Base-by-base conservation (phyloP, 2,329 filamentous ascomycete species). In the Colletotrichum camelliae region DNA sequence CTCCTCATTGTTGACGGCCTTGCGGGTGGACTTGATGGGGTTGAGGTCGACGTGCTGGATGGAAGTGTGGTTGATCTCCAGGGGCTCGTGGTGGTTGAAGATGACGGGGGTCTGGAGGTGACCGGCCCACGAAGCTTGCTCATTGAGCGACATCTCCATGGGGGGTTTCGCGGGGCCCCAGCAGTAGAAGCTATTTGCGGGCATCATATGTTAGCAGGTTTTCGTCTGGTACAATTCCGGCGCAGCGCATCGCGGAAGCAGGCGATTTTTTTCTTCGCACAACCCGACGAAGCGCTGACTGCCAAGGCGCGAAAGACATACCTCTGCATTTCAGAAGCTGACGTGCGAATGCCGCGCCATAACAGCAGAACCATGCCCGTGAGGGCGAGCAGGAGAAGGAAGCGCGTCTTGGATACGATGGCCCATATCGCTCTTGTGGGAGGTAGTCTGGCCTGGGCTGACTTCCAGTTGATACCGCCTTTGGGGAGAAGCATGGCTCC, bases 121-220 rank as follows among this genome's bases (percentile, higher is more conserved):
- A 74, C 92, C 93, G 79, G 94, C 94, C 97, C 97, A 99, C 78
- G 95, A 91, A 77, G 93, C 93, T 84, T 96, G 94, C 83, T 99
- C 97, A 83, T 98, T 98, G 72, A 94, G 88, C 57, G 94, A 92
- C 95, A 99, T 98, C 78, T 97, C 93, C 93, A 98, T 97, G 69
- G 97, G 97, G n/a, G 97, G 92, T 88, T 97, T 98, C 29, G 94
- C 92, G 16, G 97, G 96, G 15, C 97, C 97, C 91, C 96, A 98
- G 88, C 97, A 99, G 87, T 98, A 98, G 86, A 98, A 98, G 86
- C 96, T 98, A 60, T 64, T 27, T 39, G 12, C 31, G 58, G n/a
- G 33, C 13, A 29, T 65, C 33, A n/a, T 37, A 67, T 68, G 69
- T 77, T 62, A 75, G 73, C 29, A 37, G 57, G 43, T 13, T 43